Evolutionary conservation across 768 basidiomycete genomes (phyloP), one percentile per base, ranked within the genome.

Genomic region (Hericium alpestre): DNA sequence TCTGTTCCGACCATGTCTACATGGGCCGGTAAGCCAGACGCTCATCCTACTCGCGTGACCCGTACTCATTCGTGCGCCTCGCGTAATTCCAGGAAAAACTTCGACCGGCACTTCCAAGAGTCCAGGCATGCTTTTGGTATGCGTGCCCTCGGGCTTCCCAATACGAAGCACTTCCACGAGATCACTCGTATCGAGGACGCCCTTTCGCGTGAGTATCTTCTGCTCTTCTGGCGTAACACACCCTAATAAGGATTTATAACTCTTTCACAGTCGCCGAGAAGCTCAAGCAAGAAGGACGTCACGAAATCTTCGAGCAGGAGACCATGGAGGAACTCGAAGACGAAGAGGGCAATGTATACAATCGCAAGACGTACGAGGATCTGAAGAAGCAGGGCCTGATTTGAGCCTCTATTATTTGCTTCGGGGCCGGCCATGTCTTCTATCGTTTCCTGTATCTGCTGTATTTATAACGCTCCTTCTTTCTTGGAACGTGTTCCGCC

Each of bases 131-230:
- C 96, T 1, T 98, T 97, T 64, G 96, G 94, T 22, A 96, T 99
- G 93, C 86, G 93, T 51, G 93, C 95, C 11, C 79, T 99, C 27
- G 96, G 96, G 38, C 77, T 99, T 57, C 96, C 96, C 1, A 97
- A 97, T 63, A 98, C 95, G 2, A 97, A 95, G 71, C 96, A 99
- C 72, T 99, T 98, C 77, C 93, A 96, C 67, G 96, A 96, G 71
- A 97, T 99, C 59, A 98, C 93, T 23, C 83, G 87, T 53, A 99
- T 99, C 61, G 90, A 93, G 65, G 96, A 99, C 74, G 96, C 94
- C 0, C 81, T 99, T 56, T 82, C 93, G 37, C 75, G 95, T 97
- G 68, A 63, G 93, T 84, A 27, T 10, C 50, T 27, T 43, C 38
- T 54, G 48, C 7, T 43, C 27, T 46, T 20, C 20, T 15, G n/a